These are phyloP conservation scores for Pachyrhizus erosus DNA, from an alignment of 306 rosid genomes.

Conservation along the genomic window DNA sequence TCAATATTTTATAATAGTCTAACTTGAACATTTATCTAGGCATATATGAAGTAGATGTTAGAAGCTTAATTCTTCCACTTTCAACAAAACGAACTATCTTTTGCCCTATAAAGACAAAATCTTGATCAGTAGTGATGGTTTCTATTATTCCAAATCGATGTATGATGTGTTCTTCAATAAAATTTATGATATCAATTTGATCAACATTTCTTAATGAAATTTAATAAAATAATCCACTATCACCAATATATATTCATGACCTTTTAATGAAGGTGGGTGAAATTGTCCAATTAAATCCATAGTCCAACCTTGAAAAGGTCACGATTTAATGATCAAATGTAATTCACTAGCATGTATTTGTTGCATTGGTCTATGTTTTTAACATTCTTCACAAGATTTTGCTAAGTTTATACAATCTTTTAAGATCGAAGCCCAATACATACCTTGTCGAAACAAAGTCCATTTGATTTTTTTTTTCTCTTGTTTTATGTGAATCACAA, in stretches of 20 bases:
- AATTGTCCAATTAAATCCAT: not conserved
- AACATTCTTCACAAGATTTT: not conserved
- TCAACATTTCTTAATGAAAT: not conserved
- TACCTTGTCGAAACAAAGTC: accelerated
- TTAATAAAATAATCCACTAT: not conserved
- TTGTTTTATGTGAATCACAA: too few relatives aligned
- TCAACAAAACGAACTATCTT: not conserved
- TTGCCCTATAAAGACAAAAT: not conserved
- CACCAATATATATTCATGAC: not conserved
- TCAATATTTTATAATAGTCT: not conserved
- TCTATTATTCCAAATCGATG: not conserved
- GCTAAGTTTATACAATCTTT: too few relatives aligned
- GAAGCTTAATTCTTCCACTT: accelerated
- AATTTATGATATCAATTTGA: not conserved
- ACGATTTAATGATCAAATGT: not conserved
- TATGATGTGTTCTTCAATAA: not conserved
- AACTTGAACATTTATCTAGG: not conserved
- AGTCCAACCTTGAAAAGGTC: not conserved
- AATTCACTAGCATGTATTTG: accelerated
- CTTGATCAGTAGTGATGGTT: not conserved
- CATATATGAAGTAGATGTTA: not conserved
- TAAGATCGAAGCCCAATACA: not conserved
- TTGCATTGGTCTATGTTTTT: not conserved
- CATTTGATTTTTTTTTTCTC: not conserved
- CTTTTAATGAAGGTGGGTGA: not conserved